phyloP scores from a whole-genome alignment of 148 eudicot genomes.

The Heliamphora exappendiculata region DNA sequence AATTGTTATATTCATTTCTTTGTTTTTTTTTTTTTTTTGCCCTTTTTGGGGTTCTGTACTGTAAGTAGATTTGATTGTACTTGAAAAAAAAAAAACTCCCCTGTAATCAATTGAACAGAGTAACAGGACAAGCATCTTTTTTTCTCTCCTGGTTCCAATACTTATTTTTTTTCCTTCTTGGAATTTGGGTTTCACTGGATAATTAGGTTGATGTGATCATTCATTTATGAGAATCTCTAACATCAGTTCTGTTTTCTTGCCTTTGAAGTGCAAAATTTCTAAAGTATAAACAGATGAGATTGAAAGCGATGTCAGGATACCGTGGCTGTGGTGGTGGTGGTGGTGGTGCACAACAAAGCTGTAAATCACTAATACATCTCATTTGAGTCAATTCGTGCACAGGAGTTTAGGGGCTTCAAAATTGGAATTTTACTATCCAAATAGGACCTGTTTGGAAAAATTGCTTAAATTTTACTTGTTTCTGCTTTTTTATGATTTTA shows the following conservation, averaged over 20 bases:
- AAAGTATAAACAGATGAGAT: not conserved
- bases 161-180: not conserved
- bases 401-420: too few species aligned
- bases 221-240: not conserved
- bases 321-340: too few species aligned
- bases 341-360: too few species aligned
- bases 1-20: too few species aligned
- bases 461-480: too few species aligned
- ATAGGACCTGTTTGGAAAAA: too few species aligned
- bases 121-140: conserved; percentile 3
- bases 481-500: too few species aligned
- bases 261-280: not conserved
- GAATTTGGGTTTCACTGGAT: not conserved
- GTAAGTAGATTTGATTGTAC: conserved; percentile 4
- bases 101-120: conserved; percentile 9
- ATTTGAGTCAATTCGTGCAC: too few species aligned
- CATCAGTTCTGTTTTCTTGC: not conserved
- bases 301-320: too few species aligned
- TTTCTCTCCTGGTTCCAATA: not conserved
- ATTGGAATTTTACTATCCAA: too few species aligned
- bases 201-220: conserved; percentile 8
- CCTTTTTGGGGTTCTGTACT: not conserved
- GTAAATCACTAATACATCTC: too few species aligned
- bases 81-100: not conserved
- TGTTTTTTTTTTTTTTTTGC: not conserved